Evolutionary conservation across 768 basidiomycete genomes (phyloP), one percentile per base, ranked within the genome.

Genomic region (Russula sp.): DNA sequence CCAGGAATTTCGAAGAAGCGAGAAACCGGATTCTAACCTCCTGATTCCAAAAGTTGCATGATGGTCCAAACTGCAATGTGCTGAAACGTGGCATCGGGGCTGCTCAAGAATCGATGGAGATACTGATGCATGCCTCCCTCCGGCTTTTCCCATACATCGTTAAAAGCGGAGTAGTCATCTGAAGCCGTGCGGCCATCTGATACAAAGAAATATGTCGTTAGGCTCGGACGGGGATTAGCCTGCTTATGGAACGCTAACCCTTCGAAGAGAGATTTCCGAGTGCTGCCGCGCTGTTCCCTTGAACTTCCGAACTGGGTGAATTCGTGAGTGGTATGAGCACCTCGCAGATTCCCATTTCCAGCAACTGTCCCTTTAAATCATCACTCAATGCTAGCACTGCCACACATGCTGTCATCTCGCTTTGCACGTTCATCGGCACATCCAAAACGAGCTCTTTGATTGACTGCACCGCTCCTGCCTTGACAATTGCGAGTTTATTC

Each of bases 51-150:
- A 22, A 99, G 76, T 71, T 99, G 97, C 29, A 98, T 95, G 67
- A 98, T 95, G 0, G 97, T 98, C 97, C 97, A 99, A 47, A 99
- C 94, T 38, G 97, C 97, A 65, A 98, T 99, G 71, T 99, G 97
- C 73, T 98, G 95, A 87, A 99, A 99, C 0, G 97, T 99, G 14
- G 92, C 88, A 70, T 99, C 97, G 7, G 89, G 78, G 70, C 91
- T 95, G 45, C 85, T 91, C 68, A 99, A 75, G 84, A 99, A 99
- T 48, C 92, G 84, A 71, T 92, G 88, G 47, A 99, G 79, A 75
- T 99, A 99, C 63, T 83, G 83, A 73, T 98, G 96, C 81, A 99
- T 88, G 46, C 97, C 97, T 20, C 95, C 97, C 59, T 97, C 94
- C 7, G 97, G 97, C 73, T 93, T 90, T 68, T 93, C 90, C 97